These are phyloP conservation scores for Globisporangium middletonii DNA, from an alignment of 352 stramenopile genomes.

Conservation along the genomic window DNA sequence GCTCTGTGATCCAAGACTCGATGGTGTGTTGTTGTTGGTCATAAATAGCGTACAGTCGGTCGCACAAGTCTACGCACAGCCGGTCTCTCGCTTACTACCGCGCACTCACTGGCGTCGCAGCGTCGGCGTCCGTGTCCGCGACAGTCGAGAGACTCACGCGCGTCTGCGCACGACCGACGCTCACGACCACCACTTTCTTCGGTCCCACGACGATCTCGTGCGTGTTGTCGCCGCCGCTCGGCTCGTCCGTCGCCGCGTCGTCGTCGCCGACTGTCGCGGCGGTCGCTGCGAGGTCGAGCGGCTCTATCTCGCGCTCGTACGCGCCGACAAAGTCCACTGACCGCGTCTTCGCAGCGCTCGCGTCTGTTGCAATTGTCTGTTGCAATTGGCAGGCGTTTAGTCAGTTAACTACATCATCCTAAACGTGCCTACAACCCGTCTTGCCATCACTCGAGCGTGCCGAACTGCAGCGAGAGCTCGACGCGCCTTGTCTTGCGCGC, in stretches of 20 bases:
- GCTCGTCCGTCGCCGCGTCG: background rate
- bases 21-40: background rate
- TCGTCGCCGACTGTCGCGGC: background rate
- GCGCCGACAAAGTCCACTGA: conserved; percentile 10
- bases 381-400: no score
- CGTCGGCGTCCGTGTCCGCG: conserved; percentile 4
- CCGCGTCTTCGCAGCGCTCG: background rate
- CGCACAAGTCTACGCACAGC: background rate
- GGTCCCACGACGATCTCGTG: conserved; percentile 24
- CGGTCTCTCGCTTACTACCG: background rate
- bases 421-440: no score
- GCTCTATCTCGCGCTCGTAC: conserved; percentile 9
- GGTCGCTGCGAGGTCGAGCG: background rate
- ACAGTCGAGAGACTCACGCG: conserved; percentile 17
- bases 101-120: background rate
- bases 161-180: conserved; percentile 31
- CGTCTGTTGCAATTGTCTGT: conserved; percentile 5
- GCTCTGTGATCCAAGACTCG: background rate
- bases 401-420: no score
- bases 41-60: conserved; percentile 5
- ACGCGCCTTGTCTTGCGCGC: no score
- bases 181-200: conserved; percentile 40
- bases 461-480: no score
- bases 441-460: no score
- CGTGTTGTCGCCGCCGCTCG: conserved; percentile 12